These are phyloP conservation scores for Leptodontidium sp. DNA, from an alignment of 2,329 filamentous ascomycete genomes.

Conservation along the genomic window DNA sequence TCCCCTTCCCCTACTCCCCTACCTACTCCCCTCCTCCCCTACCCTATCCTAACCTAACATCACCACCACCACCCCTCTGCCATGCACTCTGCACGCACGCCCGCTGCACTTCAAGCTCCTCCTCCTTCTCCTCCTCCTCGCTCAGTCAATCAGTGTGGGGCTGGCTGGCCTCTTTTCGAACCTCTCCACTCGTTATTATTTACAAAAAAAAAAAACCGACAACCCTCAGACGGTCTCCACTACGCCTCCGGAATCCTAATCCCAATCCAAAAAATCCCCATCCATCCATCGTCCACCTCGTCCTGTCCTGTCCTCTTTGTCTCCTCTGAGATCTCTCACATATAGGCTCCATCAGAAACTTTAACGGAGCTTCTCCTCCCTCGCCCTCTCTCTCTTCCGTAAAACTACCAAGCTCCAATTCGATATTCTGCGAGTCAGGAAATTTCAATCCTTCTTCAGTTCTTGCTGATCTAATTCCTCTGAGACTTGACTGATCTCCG, in stretches of 20 bases:
- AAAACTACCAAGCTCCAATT: slow-evolving; percentile 20
- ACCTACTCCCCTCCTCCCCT: neutral
- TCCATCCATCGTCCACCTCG: neutral
- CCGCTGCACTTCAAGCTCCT: slow-evolving; percentile 13
- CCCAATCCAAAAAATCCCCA: slow-evolving; percentile 2
- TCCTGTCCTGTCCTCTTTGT: neutral
- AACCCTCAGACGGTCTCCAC: slow-evolving; percentile 39
- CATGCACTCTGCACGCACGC: slow-evolving; percentile 19
- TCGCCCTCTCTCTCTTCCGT: slow-evolving; percentile 7
- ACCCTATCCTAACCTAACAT: slow-evolving; percentile 1
- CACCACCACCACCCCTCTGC: slow-evolving; percentile 12
- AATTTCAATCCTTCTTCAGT: slow-evolving; percentile 19
- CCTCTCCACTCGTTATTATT: slow-evolving; percentile 36
- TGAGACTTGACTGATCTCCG: slow-evolving; percentile 14
- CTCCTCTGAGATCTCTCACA: slow-evolving; percentile 27
- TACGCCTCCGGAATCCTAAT: slow-evolving; percentile 31
- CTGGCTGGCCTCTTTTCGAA: neutral
- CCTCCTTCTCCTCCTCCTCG: neutral
- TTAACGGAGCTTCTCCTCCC: slow-evolving; percentile 22
- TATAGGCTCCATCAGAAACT: slow-evolving; percentile 34
- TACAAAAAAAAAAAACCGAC: slow-evolving; percentile 27
- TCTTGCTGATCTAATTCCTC: slow-evolving; percentile 20
- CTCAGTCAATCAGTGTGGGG: slow-evolving; percentile 20
- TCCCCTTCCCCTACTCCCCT: neutral
- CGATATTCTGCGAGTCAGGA: slow-evolving; percentile 35